phyloP scores from a whole-genome alignment of 495 filamentous ascomycete genomes.

The Friedmanniomyces simplex region DNA sequence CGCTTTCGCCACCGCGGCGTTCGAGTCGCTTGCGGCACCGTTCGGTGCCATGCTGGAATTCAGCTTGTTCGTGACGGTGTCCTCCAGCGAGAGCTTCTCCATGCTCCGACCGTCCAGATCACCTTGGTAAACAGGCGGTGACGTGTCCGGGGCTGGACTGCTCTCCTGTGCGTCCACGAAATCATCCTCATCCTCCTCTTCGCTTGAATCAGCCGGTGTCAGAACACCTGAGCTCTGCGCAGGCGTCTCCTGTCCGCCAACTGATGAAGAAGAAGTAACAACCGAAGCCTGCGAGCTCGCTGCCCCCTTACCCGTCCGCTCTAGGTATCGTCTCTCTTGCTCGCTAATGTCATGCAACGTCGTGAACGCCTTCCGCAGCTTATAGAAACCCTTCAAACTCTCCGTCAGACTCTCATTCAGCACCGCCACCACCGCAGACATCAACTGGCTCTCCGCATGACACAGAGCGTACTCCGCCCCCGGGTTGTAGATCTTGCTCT shows the following conservation, averaged over 20 bases:
- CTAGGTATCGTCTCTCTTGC: conserved; percentile 49
- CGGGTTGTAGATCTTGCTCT: conserved; percentile 59
- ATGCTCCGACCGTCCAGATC: conserved; percentile 24
- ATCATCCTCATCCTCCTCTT: conserved; percentile 28
- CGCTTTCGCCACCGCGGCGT: conserved; percentile 1
- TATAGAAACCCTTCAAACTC: conserved; percentile 84
- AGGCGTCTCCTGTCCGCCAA: background rate
- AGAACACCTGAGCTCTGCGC: background rate
- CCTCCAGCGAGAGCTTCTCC: conserved; percentile 28
- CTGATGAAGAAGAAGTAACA: conserved; percentile 15
- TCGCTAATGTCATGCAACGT: conserved; percentile 67
- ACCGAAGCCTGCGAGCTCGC: conserved; percentile 23
- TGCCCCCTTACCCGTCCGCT: conserved; percentile 21
- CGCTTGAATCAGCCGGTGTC: conserved; percentile 4
- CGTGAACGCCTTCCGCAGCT: conserved; percentile 78
- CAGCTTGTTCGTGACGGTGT: background rate
- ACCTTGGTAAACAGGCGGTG: conserved; percentile 27
- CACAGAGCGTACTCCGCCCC: conserved; percentile 78
- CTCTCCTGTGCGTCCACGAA: conserved; percentile 39
- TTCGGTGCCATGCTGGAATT: background rate
- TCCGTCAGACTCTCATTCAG: conserved; percentile 91
- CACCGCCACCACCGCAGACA: conserved; percentile 79
- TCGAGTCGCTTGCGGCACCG: background rate
- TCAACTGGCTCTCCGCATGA: conserved; percentile 72
- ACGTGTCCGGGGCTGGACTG: conserved; percentile 10